Base-by-base conservation (phyloP, 148 eudicot genomes). In the Selenicereus undatus region DNA sequence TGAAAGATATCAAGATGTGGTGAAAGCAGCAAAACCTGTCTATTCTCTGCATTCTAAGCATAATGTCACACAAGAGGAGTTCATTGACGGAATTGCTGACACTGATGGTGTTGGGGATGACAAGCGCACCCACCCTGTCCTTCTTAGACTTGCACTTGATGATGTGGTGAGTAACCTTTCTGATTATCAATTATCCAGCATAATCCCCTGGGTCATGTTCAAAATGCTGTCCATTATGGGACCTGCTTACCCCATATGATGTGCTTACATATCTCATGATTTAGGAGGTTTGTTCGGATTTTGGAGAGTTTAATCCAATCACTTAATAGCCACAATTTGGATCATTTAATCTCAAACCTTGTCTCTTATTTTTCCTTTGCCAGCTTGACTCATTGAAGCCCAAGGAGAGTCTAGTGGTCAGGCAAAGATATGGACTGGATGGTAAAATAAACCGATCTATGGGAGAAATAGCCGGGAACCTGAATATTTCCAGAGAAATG, bases 381-480 rank as follows among this genome's bases (percentile, higher is more conserved):
- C 95, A 96, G 99, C 99, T 96, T 58, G 99, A 96, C 81, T 96
- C 99, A 21, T 86, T 96, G 85, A 93, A 92, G 80, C 99, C 99
- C 4, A 96, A 96, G 88, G 99, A 96, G 86, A 96, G 94, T 84
- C 80, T 96, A 88, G 99, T 96, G 75, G 92, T 96, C 79, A 86
- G 99, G 76, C 99, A 96, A 84, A 90, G 99, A 85, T 96, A 92
- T 30, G 99, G 99, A 50, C 97, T 96, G 4, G 99, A 96, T 66
- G 99, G 99, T 11, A 94, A 89, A 89, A 97, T 98, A 71, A 92
- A 92, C 58, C 87, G 99, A 87, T 91, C 99, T 51, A 75, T 93
- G 75, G 97, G 99, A 32, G 98, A 96, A 81, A 92, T 96, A 16
- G 99, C 95, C 0, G 97, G 98, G 30, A 96, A 93, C 84, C 88